A percentile compares a stretch with the other conserved stretches of the same genome.
Evolutionary conservation across 768 basidiomycete species (phyloP).

Genomic region (Rhizopogon rudus): DNA sequence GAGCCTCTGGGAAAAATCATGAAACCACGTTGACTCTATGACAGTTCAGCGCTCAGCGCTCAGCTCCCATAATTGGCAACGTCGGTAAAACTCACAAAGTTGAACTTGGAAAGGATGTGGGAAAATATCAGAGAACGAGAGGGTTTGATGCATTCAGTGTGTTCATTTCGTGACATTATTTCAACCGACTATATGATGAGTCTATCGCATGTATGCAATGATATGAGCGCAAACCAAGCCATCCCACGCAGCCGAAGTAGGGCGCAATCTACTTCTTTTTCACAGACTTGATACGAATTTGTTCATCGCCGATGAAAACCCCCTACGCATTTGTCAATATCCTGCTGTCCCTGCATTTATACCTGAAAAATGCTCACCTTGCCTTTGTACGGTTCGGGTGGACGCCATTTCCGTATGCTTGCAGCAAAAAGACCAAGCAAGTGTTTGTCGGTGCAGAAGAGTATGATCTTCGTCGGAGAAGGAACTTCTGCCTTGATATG

Average conservation of each 20-base stretch:
- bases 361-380: slow-evolving; percentile 55
- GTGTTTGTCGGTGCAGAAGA: slow-evolving; percentile 87
- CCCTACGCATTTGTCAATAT: slow-evolving; percentile 45
- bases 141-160: too few species aligned
- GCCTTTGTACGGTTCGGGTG: slow-evolving; percentile 96
- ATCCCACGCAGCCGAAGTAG: not conserved
- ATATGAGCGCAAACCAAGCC: not conserved
- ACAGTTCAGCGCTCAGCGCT: too few species aligned
- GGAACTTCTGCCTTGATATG: slow-evolving; percentile 81
- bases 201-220: not conserved
- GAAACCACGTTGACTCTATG: too few species aligned
- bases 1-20: too few species aligned
- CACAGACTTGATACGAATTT: slow-evolving; percentile 84
- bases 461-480: slow-evolving; percentile 74
- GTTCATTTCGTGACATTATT: too few species aligned
- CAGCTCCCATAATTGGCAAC: too few species aligned
- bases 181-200: slow-evolving; percentile 1
- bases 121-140: too few species aligned
- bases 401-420: slow-evolving; percentile 74
- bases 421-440: slow-evolving; percentile 84
- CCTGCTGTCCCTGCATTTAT: not conserved
- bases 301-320: slow-evolving; percentile 91
- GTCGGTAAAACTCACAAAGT: too few species aligned
- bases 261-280: slow-evolving; percentile 80
- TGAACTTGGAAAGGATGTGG: too few species aligned